Evolutionary conservation across 345 rosid genomes (phyloP).

Genomic region (Citrus mangshanensis): DNA sequence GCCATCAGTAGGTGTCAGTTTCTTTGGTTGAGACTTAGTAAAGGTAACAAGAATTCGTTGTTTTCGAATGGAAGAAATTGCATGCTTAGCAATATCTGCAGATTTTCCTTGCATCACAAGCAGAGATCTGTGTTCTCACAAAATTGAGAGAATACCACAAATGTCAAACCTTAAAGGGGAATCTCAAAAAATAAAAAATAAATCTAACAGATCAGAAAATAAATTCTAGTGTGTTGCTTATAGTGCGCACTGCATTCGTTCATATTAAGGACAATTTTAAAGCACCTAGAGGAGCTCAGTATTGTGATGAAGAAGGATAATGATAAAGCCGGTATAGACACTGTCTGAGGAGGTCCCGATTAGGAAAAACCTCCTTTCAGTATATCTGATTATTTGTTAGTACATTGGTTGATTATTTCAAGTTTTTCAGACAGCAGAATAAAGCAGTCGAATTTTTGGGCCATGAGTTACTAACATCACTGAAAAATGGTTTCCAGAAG

Average conservation of each 20-base stretch:
- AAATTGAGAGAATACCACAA: background rate
- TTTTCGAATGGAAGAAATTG: slow-evolving; percentile 58
- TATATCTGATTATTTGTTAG: background rate
- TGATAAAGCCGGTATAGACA: background rate
- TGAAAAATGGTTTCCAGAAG: background rate
- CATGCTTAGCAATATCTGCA: slow-evolving; percentile 72
- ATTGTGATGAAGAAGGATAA: background rate
- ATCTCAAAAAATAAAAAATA: background rate
- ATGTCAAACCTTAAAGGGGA: background rate
- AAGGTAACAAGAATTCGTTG: slow-evolving; percentile 79
- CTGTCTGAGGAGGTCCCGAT: background rate
- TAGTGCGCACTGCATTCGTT: background rate
- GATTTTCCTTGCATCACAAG: slow-evolving; percentile 77
- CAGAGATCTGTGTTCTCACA: slow-evolving; percentile 51
- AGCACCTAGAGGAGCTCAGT: background rate
- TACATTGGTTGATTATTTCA: background rate
- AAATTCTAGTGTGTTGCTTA: background rate
- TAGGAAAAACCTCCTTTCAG: background rate
- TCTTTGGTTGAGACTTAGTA: slow-evolving; percentile 59
- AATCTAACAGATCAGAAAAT: background rate
- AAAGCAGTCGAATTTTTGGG: background rate
- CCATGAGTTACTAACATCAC: background rate
- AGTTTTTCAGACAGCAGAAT: background rate
- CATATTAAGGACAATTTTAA: background rate
- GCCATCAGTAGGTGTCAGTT: slow-evolving; percentile 29